Base-by-base conservation (phyloP, 2,329 filamentous ascomycete species). In the Alternaria novae-zelandiae region DNA sequence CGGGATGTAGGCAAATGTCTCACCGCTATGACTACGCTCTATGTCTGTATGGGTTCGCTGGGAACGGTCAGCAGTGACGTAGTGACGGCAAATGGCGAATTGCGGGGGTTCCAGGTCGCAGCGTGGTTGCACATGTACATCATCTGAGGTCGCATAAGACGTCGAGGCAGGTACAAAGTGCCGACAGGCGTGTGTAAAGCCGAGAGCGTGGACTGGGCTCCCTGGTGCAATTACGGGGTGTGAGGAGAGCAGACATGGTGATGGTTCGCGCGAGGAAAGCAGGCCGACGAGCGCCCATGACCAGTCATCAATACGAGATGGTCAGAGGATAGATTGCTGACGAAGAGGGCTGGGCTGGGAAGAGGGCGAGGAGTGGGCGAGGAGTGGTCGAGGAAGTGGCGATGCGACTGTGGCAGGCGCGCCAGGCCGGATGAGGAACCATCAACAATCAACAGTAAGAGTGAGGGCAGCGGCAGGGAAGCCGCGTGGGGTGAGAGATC, bases 21-120 rank as follows among this genome's bases (percentile, higher is more conserved):
- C 26, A 23, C 25, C 30, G 53, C 59, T 56, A 47, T n/a, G 53
- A n/a, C 15, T 26, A 36, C 32, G 32, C 32, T 36, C 2, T n/a
- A 12, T 20, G 13, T 20, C 3, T 43, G 46, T 43, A 32, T 10
- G 41, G 20, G 32, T 26, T 43, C 32, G 21, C 23, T 36, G 32
- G 32, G 11, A 45, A 17, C 26, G 17, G 59, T 59, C 55, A 59
- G 59, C 30, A 59, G 47, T 62, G 59, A 62, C 47, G 55, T 54
- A 59, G 47, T 32, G 46, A 30, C 6, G 15, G 13, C 47, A 20
- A 21, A 12, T 28, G 44, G 13, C 23, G 32, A n/a, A 43, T 25
- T 55, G 36, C 23, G 32, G 53, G 36, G 23, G 15, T 17, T 44
- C 20, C 12, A 41, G 26, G 41, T 21, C 41, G 20, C 30, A 56